These are phyloP conservation scores for Lactifluus pinguis DNA, from an alignment of 768 basidiomycete species.

Conservation along the genomic window DNA sequence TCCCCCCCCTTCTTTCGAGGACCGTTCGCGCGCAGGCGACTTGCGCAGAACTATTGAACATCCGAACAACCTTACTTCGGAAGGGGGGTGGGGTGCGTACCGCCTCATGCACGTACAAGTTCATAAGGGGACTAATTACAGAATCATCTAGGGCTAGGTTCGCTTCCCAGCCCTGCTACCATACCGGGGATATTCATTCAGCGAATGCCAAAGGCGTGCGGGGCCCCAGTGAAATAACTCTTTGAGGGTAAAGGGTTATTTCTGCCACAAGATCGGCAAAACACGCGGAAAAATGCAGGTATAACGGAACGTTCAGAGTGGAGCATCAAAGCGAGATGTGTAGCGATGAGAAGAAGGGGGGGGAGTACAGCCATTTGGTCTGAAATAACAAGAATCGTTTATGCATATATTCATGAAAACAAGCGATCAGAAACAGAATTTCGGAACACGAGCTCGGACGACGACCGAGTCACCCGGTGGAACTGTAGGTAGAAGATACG, in stretches of 20 bases:
- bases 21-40: not conserved
- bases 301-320: not conserved
- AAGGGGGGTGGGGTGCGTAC: too few relatives aligned
- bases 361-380: not conserved
- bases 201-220: not conserved
- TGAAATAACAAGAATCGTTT: not conserved
- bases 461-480: too few relatives aligned
- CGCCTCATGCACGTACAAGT: not conserved
- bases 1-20: not conserved
- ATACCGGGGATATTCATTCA: not conserved
- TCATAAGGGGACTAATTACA: not conserved
- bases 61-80: not conserved
- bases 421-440: too few relatives aligned
- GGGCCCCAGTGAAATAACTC: not conserved
- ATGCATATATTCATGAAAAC: too few relatives aligned
- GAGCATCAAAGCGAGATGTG: not conserved
- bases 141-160: not conserved
- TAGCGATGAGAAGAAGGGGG: not conserved
- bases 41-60: not conserved
- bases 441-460: too few relatives aligned
- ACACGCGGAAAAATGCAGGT: conserved; percentile 3
- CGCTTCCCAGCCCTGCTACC: not conserved
- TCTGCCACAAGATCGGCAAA: not conserved
- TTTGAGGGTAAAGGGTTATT: not conserved
- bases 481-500: too few relatives aligned